A percentile compares a stretch with the other conserved stretches of the same genome.
Conservation (phyloP, 176 grass and related monocot genomes). For the Aegilops sharonensis region DNA sequence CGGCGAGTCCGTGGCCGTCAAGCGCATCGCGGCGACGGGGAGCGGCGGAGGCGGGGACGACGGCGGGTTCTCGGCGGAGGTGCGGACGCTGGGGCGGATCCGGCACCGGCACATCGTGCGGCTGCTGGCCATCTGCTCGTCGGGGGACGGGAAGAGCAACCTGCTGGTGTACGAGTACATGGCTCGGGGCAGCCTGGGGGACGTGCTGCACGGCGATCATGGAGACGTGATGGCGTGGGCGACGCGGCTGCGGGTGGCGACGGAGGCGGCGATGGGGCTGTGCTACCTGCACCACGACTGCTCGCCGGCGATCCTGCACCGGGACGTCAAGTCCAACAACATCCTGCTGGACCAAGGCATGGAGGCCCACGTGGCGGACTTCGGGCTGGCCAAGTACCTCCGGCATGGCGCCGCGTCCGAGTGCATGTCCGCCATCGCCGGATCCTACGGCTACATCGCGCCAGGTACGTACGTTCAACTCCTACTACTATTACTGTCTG, state of each 20-base stretch:
- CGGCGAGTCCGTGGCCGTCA: constrained; percentile 69
- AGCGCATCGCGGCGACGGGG: constrained; percentile 45
- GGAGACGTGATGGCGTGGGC: constrained; percentile 35
- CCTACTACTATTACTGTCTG: no score
- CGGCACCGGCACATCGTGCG: constrained; percentile 77
- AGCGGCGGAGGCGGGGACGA: constrained; percentile 35
- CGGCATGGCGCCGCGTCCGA: constrained; percentile 38
- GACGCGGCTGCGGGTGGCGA: constrained; percentile 56
- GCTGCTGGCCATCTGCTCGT: constrained; percentile 57
- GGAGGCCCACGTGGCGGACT: constrained; percentile 82
- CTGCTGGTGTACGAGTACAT: constrained; percentile 90
- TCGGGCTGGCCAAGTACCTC: constrained; percentile 79
- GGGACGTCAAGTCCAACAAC: constrained; percentile 88
- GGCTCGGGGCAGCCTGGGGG: constrained; percentile 68
- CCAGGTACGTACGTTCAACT: constrained; percentile 43
- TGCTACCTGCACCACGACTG: constrained; percentile 91
- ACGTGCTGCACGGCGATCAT: constrained; percentile 36
- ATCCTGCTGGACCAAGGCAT: constrained; percentile 58
- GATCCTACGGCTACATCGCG: constrained; percentile 87
- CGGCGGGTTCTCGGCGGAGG: constrained; percentile 74
- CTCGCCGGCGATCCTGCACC: constrained; percentile 74
- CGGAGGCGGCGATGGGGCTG: constrained; percentile 71
- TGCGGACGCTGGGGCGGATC: constrained; percentile 72
- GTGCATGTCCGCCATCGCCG: constrained; percentile 86
- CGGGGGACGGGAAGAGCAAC: constrained; percentile 22